Percentiles rank a stretch among this genome's conserved stretches.
Conservation (phyloP, 495 filamentous ascomycete species). For the Podospora didyma region DNA sequence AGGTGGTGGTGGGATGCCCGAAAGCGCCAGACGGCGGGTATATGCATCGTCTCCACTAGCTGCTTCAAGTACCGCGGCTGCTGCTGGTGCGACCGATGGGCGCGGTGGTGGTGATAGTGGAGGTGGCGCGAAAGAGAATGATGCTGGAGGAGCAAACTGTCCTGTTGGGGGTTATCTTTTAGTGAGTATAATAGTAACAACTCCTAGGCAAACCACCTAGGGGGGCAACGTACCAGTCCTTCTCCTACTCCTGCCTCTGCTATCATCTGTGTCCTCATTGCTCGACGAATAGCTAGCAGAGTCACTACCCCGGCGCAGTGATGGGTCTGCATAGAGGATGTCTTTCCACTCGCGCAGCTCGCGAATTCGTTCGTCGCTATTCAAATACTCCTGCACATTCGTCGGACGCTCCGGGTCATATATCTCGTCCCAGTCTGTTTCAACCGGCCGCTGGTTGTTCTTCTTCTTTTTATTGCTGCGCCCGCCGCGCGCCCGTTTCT, state of each 20-base stretch:
- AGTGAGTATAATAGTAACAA: too few relatives aligned
- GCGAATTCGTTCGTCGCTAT: conserved; percentile 76
- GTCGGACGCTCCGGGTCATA: conserved; percentile 86
- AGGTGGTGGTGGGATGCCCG: conserved; percentile 38
- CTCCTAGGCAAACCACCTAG: too few relatives aligned
- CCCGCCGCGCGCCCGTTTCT: conserved; percentile 55
- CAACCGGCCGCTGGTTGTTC: conserved; percentile 56
- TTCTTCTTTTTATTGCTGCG: conserved; percentile 81
- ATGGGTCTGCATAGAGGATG: conserved; percentile 71
- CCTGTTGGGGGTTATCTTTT: conserved; percentile 33
- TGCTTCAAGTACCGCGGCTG: conserved; percentile 46
- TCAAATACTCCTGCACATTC: conserved; percentile 79
- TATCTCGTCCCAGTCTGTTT: conserved; percentile 88
- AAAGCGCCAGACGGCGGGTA: conserved; percentile 56
- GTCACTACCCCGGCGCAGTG: conserved; percentile 28
- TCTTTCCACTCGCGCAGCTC: conserved; percentile 89
- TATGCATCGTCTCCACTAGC: conserved; percentile 70
- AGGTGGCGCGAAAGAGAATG: conserved; percentile 71
- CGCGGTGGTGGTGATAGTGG: conserved; percentile 43
- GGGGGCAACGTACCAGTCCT: conserved; percentile 51
- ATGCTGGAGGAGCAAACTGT: conserved; percentile 66
- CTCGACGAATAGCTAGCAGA: conserved; percentile 47
- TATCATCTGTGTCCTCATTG: conserved; percentile 54
- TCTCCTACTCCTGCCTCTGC: conserved; percentile 24
- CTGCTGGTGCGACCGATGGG: conserved; percentile 3